phyloP scores from a whole-genome alignment of 169 alveolate genomes.

The Cryptosporidium ubiquitum region DNA sequence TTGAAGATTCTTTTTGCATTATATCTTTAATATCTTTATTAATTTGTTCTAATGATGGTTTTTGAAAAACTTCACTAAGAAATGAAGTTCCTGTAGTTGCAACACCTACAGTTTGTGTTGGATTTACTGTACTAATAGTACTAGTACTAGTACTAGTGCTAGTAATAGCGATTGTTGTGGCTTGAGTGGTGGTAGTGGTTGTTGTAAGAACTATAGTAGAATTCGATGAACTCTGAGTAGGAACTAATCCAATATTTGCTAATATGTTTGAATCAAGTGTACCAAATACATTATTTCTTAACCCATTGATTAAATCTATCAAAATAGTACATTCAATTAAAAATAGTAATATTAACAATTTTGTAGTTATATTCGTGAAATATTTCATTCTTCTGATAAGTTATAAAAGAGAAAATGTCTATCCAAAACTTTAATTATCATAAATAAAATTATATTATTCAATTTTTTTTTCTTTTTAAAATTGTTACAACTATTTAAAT shows the following conservation, averaged over 20 bases:
- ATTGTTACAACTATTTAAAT: neutral
- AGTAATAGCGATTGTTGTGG: neutral
- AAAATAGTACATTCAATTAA: neutral
- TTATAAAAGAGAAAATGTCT: neutral
- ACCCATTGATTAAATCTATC: neutral
- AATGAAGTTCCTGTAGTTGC: neutral
- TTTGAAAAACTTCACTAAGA: neutral
- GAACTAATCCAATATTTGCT: neutral
- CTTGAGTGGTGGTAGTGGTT: neutral
- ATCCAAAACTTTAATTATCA: neutral
- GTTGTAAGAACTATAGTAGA: neutral
- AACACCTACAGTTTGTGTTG: neutral
- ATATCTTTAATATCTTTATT: constrained; percentile 36
- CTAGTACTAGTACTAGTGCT: neutral
- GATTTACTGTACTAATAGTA: neutral
- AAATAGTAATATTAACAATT: neutral
- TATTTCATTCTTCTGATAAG: neutral
- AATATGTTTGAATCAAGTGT: neutral
- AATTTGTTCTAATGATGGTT: constrained; percentile 24
- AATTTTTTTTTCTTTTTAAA: neutral
- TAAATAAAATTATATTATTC: no score
- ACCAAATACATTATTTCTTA: constrained; percentile 10
- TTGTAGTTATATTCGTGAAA: neutral
- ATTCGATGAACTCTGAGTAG: neutral
- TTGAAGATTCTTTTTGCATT: constrained; percentile 25